Percentiles rank a stretch among this genome's conserved stretches.
phyloP scores from a whole-genome alignment of 2,329 filamentous ascomycete species.

The Dichotomopilus funicola region DNA sequence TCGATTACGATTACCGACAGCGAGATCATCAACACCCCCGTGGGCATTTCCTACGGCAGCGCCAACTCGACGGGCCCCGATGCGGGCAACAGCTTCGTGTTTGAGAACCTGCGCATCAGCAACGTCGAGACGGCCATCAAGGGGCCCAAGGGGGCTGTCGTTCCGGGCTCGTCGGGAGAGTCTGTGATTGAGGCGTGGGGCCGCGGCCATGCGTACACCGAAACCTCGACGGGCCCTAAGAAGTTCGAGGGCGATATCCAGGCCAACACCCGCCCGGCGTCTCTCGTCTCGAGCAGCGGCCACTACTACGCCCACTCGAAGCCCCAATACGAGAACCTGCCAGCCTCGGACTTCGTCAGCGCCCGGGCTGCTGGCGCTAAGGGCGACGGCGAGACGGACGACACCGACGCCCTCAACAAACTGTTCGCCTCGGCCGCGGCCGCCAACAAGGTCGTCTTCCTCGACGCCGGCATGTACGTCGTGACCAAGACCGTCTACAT shows the following conservation, averaged over 20 bases:
- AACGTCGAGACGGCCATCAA: conserved; percentile 39
- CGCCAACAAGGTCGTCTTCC: conserved; percentile 48
- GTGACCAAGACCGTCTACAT: conserved; percentile 49
- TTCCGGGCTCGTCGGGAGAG: conserved; percentile 45
- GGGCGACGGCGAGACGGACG: conserved; percentile 69
- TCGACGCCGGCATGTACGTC: conserved; percentile 56
- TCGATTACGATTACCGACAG: conserved; percentile 71
- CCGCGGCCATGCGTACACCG: conserved; percentile 57
- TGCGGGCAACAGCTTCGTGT: conserved; percentile 36
- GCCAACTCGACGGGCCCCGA: conserved; percentile 25
- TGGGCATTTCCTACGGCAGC: conserved; percentile 51
- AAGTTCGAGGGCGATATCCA: conserved; percentile 41
- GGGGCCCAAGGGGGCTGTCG: conserved; percentile 40
- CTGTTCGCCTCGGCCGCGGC: conserved; percentile 52
- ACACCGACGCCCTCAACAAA: conserved; percentile 62
- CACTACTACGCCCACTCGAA: conserved; percentile 66
- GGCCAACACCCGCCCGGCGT: conserved; percentile 42
- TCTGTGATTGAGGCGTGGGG: conserved; percentile 52
- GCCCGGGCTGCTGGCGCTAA: conserved; percentile 61
- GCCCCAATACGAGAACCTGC: conserved; percentile 62
- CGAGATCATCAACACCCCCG: conserved; percentile 57
- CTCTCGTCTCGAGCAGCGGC: conserved; percentile 46
- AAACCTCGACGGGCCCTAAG: conserved; percentile 28
- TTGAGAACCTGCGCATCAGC: conserved; percentile 43
- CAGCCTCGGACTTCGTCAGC: conserved; percentile 57